These are phyloP conservation scores for Mycena metata DNA, from an alignment of 768 basidiomycete species.

Conservation along the genomic window DNA sequence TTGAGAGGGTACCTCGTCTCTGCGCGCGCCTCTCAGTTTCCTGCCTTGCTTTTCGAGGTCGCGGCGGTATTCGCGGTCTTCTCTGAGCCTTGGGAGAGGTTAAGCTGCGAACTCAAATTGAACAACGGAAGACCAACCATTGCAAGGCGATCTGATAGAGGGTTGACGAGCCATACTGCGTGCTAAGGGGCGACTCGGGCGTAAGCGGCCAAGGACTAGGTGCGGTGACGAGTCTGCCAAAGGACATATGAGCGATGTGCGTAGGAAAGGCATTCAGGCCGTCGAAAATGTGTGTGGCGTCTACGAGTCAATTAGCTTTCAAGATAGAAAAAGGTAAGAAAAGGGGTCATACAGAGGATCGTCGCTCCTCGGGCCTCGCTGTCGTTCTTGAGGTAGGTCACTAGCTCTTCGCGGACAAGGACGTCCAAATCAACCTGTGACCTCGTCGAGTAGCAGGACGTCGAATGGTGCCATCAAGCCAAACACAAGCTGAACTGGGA, in stretches of 20 bases:
- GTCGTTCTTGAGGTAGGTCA: constrained; percentile 88
- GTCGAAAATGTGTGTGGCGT: constrained; percentile 98
- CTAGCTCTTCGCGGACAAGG: constrained; percentile 91
- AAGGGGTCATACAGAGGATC: constrained; percentile 76
- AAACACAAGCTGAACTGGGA: constrained; percentile 97
- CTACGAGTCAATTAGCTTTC: constrained; percentile 52
- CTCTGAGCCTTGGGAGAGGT: constrained; percentile 57
- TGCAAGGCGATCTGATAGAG: constrained; percentile 83
- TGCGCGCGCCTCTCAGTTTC: constrained; percentile 73
- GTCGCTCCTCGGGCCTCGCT: constrained; percentile 86
- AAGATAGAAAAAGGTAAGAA: constrained; percentile 9
- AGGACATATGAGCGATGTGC: constrained; percentile 91
- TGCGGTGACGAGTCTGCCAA: constrained; percentile 78
- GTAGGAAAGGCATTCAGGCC: constrained; percentile 94
- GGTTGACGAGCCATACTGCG: constrained; percentile 43
- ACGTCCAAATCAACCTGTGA: constrained; percentile 94
- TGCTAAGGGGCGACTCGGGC: constrained; percentile 37
- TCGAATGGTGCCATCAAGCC: constrained; percentile 97
- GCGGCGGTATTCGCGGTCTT: constrained; percentile 79
- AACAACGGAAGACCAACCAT: constrained; percentile 66
- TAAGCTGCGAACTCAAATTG: not conserved
- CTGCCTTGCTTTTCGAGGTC: constrained; percentile 69
- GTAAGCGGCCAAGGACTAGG: constrained; percentile 81
- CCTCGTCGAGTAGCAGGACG: constrained; percentile 94
- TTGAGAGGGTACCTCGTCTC: constrained; percentile 60